A percentile compares a stretch with the other conserved stretches of the same genome.
Conservation (phyloP, 495 filamentous ascomycete species). For the Aspergillus saccharolyticus region DNA sequence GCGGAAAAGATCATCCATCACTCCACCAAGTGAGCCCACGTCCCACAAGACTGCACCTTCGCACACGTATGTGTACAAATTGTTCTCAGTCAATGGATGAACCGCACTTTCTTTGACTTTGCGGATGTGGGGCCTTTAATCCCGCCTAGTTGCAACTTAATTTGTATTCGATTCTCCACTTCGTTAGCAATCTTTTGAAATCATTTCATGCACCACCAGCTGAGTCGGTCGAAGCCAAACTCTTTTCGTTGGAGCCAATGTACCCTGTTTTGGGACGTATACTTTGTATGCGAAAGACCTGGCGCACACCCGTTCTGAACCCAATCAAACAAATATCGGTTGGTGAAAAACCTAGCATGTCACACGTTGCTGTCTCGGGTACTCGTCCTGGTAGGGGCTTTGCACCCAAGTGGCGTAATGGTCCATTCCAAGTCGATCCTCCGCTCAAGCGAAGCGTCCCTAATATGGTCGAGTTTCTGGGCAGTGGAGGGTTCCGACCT, state of each 20-base stretch:
- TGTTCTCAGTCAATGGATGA: background rate
- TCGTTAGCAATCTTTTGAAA: background rate
- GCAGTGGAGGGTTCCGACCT: background rate
- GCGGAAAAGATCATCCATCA: background rate
- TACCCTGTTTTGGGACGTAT: background rate
- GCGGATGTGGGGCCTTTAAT: background rate
- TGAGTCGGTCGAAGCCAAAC: background rate
- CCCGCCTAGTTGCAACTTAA: slow-evolving; percentile 5
- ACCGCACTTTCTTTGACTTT: background rate
- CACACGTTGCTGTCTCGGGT: background rate
- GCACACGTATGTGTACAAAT: background rate
- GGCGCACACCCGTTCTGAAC: background rate
- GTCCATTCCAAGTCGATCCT: background rate
- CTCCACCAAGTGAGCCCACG: background rate
- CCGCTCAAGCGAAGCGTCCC: background rate
- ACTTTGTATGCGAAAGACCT: background rate
- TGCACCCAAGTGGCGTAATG: background rate
- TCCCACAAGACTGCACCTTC: background rate
- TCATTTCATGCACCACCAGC: background rate
- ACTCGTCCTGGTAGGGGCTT: background rate
- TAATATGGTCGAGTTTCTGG: background rate
- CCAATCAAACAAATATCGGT: background rate
- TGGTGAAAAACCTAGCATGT: background rate
- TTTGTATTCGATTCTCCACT: slow-evolving; percentile 1
- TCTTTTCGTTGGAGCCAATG: background rate